These are phyloP conservation scores for Pseudogymnoascus sp. DNA, from an alignment of 2,329 filamentous ascomycete species.

Conservation along the genomic window DNA sequence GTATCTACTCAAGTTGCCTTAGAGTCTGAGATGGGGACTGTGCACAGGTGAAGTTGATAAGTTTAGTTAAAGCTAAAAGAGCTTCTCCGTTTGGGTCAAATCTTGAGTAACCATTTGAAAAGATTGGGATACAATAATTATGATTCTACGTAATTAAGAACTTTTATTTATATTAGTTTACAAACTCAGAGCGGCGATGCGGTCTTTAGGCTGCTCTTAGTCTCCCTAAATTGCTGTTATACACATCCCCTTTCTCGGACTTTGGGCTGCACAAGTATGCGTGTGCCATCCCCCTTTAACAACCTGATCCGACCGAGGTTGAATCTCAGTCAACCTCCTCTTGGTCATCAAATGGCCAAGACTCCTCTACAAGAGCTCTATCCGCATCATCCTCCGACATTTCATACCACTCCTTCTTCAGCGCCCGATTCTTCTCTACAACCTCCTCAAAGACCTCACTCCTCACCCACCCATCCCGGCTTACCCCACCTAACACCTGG, in stretches of 20 bases:
- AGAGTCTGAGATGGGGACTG: not conserved
- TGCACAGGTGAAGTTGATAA: not conserved
- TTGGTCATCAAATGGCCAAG: not conserved
- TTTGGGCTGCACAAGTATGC: not conserved
- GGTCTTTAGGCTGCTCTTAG: not conserved
- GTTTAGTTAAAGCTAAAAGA: not conserved
- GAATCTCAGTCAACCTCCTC: not conserved
- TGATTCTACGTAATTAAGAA: not conserved
- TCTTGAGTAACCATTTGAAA: not conserved
- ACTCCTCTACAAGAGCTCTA: not conserved
- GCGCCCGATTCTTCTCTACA: slow-evolving; percentile 8
- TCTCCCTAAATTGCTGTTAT: not conserved
- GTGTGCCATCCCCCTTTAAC: not conserved
- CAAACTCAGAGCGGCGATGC: not conserved
- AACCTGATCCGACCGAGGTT: not conserved
- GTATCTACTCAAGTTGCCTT: not conserved
- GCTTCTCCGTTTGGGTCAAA: not conserved
- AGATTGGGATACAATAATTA: not conserved
- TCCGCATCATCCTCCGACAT: not conserved
- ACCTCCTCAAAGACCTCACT: slow-evolving; percentile 22
- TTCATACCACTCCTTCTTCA: not conserved
- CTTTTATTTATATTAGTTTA: not conserved
- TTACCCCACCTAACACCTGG: slow-evolving; percentile 21
- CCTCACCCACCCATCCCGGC: slow-evolving; percentile 25
- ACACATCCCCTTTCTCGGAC: not conserved